A percentile compares a stretch with the other conserved stretches of the same genome.
Conservation (phyloP, 192 early-diverging fungal genomes). For the Coemansia sp. region DNA sequence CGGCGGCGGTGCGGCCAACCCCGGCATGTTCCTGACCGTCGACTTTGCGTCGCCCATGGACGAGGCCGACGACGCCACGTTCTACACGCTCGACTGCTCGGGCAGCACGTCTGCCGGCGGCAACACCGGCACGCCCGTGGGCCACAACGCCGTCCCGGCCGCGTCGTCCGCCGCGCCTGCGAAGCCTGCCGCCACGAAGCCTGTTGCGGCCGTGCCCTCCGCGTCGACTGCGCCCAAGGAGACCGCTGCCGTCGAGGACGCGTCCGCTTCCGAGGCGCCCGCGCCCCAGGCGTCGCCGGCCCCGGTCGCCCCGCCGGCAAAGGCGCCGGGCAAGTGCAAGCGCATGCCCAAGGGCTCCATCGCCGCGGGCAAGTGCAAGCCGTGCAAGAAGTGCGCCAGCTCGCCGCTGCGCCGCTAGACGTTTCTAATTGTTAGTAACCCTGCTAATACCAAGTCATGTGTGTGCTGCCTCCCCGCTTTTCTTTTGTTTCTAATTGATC, state of each 20-base stretch:
- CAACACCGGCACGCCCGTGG: slow-evolving; percentile 4
- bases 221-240: not conserved
- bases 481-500: no score
- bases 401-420: slow-evolving; percentile 38
- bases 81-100: slow-evolving; percentile 35
- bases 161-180: not conserved
- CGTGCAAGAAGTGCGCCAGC: slow-evolving; percentile 45
- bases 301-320: slow-evolving; percentile 1
- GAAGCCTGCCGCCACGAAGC: not conserved
- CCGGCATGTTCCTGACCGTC: slow-evolving; percentile 29
- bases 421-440: no score
- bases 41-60: slow-evolving; percentile 43
- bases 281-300: not conserved
- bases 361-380: slow-evolving; percentile 55
- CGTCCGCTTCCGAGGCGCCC: not conserved
- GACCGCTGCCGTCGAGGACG: not conserved
- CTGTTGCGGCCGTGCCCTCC: not conserved
- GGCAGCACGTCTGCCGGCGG: slow-evolving; percentile 28
- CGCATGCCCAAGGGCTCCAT: slow-evolving; percentile 52
- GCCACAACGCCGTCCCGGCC: slow-evolving; percentile 12
- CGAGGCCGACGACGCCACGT: slow-evolving; percentile 4
- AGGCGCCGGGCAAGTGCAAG: slow-evolving; percentile 49
- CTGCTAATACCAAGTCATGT: no score
- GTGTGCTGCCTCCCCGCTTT: no score
- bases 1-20: slow-evolving; percentile 39